These are phyloP conservation scores for Candida taoyuanica DNA, from an alignment of 805 yeast species.

Conservation along the genomic window DNA sequence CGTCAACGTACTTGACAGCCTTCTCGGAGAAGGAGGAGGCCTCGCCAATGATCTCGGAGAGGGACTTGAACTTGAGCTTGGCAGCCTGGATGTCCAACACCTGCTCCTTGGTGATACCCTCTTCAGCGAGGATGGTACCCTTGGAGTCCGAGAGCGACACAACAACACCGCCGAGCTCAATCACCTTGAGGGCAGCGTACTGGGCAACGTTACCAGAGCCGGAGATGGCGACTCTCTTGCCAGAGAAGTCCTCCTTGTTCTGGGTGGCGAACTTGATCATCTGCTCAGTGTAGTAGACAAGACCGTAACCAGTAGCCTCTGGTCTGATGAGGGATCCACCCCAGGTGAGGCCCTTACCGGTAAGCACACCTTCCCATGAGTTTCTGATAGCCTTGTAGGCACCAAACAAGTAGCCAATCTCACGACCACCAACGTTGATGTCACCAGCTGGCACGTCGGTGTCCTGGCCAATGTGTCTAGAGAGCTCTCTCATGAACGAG, in stretches of 20 bases:
- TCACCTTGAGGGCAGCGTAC: slow-evolving; percentile 95
- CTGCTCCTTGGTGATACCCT: slow-evolving; percentile 84
- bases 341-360: slow-evolving; percentile 98
- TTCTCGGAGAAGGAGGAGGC: slow-evolving; percentile 52
- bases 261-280: slow-evolving; percentile 91
- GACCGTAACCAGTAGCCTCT: slow-evolving; percentile 99
- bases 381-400: slow-evolving; percentile 90
- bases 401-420: slow-evolving; percentile 78
- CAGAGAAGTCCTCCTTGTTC: slow-evolving; percentile 86
- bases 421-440: slow-evolving; percentile 93
- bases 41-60: slow-evolving; percentile 61
- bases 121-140: slow-evolving; percentile 76
- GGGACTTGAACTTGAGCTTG: slow-evolving; percentile 70
- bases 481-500: slow-evolving; percentile 92
- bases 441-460: slow-evolving; percentile 99
- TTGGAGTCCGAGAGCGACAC: slow-evolving; percentile 92
- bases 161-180: slow-evolving; percentile 94
- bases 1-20: slow-evolving; percentile 72
- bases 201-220: slow-evolving; percentile 99
- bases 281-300: slow-evolving; percentile 93
- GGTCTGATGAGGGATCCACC: slow-evolving; percentile 99
- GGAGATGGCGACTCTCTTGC: slow-evolving; percentile 93
- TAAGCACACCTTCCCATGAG: slow-evolving; percentile 93
- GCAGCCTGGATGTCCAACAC: slow-evolving; percentile 70
- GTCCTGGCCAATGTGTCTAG: slow-evolving; percentile 94